Conservation (phyloP, 1,139 yeast species). For the Meyerozyma elateridarum region DNA sequence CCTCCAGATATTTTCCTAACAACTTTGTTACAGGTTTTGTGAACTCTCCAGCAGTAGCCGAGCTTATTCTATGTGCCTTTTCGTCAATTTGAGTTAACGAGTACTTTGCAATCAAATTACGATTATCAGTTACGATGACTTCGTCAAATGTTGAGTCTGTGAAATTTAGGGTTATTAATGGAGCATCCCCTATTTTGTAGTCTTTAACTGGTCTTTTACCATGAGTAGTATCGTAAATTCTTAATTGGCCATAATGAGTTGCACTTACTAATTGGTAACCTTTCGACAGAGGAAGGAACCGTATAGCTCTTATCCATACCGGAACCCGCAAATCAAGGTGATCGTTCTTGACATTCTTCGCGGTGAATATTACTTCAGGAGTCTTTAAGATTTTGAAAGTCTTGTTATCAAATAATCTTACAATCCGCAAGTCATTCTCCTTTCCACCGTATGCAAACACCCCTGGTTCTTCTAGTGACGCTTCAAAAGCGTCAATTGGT, state of each 20-base stretch:
- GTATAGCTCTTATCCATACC: constrained; percentile 53
- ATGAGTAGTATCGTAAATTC: constrained; percentile 55
- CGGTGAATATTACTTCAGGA: constrained; percentile 38
- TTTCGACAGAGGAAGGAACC: constrained; percentile 35
- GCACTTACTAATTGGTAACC: constrained; percentile 51
- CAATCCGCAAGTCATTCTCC: constrained; percentile 58
- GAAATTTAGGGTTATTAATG: constrained; percentile 37
- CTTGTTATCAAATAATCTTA: constrained; percentile 33
- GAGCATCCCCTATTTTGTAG: constrained; percentile 45
- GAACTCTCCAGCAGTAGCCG: constrained; percentile 44
- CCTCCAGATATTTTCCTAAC: constrained; percentile 39
- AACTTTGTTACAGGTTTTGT: constrained; percentile 35
- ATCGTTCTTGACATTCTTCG: constrained; percentile 66
- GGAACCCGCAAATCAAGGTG: constrained; percentile 64
- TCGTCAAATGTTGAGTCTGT: constrained; percentile 29
- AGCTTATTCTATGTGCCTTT: constrained; percentile 32
- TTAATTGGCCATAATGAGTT: constrained; percentile 66
- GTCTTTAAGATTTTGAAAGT: constrained; percentile 15
- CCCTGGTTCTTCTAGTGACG: constrained; percentile 41
- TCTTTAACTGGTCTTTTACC: constrained; percentile 57
- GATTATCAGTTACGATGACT: constrained; percentile 54
- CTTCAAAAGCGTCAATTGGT: constrained; percentile 43
- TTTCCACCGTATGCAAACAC: constrained; percentile 71
- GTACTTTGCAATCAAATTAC: constrained; percentile 49
- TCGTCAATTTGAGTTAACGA: constrained; percentile 37